These are phyloP conservation scores for Neofusicoccum kwambonambiense DNA, from an alignment of 2,329 filamentous ascomycete genomes.

Conservation along the genomic window DNA sequence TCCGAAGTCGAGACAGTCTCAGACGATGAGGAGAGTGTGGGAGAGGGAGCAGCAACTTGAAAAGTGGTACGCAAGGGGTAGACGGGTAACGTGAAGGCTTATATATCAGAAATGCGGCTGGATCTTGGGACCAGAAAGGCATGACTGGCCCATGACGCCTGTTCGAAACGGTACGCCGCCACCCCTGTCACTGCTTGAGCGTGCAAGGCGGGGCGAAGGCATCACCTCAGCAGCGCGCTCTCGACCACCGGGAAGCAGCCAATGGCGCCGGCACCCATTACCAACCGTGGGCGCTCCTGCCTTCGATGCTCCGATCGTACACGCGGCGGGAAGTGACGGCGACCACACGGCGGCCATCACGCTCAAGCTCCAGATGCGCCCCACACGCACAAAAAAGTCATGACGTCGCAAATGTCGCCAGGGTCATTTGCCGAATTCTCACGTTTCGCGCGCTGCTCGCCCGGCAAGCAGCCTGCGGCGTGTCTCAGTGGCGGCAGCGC, in stretches of 20 bases:
- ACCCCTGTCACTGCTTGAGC: neutral
- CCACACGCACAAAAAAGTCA: neutral
- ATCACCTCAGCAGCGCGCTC: slow-evolving; percentile 14
- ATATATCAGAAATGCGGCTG: neutral
- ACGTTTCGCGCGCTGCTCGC: neutral
- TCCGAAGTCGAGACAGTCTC: neutral
- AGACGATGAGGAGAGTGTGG: neutral
- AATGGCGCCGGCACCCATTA: neutral
- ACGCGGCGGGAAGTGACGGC: neutral
- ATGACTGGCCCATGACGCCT: neutral
- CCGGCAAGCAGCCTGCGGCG: neutral
- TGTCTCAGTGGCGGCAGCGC: neutral
- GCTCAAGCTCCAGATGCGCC: neutral
- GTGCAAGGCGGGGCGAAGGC: neutral
- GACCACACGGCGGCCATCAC: neutral
- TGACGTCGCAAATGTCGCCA: neutral
- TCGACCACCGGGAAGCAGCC: neutral
- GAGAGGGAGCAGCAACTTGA: neutral
- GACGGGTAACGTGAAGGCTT: neutral
- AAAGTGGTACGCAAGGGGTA: neutral
- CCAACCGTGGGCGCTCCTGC: neutral
- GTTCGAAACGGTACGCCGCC: neutral
- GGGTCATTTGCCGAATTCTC: slow-evolving; percentile 3
- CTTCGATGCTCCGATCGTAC: neutral
- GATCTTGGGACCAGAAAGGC: neutral